Evolutionary conservation across 805 yeast species (phyloP).

Genomic region (Jamesozyma gamospora): DNA sequence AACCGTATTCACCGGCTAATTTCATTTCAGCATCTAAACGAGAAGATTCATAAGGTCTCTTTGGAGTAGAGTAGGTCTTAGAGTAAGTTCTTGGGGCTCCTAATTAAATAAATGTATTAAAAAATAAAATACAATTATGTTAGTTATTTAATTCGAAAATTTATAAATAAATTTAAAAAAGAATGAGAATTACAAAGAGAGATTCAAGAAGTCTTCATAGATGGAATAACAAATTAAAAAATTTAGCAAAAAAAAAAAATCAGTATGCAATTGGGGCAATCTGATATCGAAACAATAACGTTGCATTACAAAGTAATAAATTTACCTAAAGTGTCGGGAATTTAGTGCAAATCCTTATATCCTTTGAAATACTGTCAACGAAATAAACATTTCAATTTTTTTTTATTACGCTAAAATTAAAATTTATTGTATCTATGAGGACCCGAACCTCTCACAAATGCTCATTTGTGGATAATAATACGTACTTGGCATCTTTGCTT

Average conservation of each 20-base stretch:
- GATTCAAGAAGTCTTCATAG: conserved; percentile 13
- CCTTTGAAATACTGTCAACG: background rate
- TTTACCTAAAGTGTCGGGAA: conserved; percentile 75
- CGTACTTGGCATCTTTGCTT: conserved; percentile 48
- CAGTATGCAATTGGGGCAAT: too few species aligned
- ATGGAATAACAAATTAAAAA: background rate
- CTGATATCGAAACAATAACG: background rate
- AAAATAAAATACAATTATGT: conserved; percentile 3
- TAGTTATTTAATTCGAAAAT: conserved; percentile 5
- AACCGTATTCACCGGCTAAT: conserved; percentile 99
- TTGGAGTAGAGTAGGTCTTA: conserved; percentile 99
- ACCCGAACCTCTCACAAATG: conserved; percentile 67
- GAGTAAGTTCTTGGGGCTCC: conserved; percentile 99
- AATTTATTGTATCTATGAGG: conserved; percentile 38
- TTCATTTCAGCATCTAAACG: conserved; percentile 99
- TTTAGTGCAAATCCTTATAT: conserved; percentile 45
- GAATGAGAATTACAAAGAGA: conserved; percentile 2
- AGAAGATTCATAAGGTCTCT: conserved; percentile 98
- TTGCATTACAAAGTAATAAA: background rate
- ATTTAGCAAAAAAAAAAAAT: too few species aligned
- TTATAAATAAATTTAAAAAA: background rate
- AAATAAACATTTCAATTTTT: too few species aligned
- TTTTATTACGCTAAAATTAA: too few species aligned
- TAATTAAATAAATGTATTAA: conserved; percentile 25
- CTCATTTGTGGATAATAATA: too few species aligned